These are phyloP conservation scores for Blastobotrys illinoisensis DNA, from an alignment of 1,139 yeast genomes.

Conservation along the genomic window DNA sequence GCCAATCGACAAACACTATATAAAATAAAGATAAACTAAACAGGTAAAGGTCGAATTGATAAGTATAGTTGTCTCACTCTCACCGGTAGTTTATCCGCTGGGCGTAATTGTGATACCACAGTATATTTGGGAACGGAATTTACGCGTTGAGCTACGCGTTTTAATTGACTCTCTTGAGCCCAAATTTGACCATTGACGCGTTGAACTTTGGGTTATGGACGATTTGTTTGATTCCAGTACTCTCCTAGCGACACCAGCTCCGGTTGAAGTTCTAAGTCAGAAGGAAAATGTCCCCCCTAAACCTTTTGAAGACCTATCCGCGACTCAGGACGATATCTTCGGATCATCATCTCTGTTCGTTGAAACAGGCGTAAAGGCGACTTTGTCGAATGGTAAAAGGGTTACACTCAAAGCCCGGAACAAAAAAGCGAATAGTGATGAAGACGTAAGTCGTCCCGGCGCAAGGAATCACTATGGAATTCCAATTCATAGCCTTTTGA, in stretches of 20 bases:
- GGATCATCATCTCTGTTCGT: conserved; percentile 3
- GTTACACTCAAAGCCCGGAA: conserved; percentile 5
- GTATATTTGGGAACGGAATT: not conserved
- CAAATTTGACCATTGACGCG: not conserved
- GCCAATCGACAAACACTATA: too few species aligned
- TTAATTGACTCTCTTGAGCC: not conserved
- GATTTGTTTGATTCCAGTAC: not conserved
- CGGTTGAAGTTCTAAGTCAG: not conserved
- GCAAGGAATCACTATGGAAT: conserved; percentile 27
- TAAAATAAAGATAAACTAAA: too few species aligned
- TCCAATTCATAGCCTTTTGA: conserved; percentile 27
- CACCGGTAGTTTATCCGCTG: too few species aligned
- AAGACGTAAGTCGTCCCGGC: not conserved
- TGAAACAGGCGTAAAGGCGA: conserved; percentile 1
- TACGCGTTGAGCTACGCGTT: not conserved
- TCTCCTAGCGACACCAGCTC: not conserved
- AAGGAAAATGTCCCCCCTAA: not conserved
- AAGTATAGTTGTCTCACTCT: too few species aligned
- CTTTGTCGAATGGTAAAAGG: not conserved
- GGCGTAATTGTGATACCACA: not conserved
- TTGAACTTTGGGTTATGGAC: not conserved
- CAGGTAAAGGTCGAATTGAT: too few species aligned
- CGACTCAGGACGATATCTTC: not conserved
- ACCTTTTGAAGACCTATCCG: not conserved
- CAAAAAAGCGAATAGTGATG: not conserved